Evolutionary conservation across 2,329 filamentous ascomycete species (phyloP).

Genomic region (Thielaviopsis musarum): DNA sequence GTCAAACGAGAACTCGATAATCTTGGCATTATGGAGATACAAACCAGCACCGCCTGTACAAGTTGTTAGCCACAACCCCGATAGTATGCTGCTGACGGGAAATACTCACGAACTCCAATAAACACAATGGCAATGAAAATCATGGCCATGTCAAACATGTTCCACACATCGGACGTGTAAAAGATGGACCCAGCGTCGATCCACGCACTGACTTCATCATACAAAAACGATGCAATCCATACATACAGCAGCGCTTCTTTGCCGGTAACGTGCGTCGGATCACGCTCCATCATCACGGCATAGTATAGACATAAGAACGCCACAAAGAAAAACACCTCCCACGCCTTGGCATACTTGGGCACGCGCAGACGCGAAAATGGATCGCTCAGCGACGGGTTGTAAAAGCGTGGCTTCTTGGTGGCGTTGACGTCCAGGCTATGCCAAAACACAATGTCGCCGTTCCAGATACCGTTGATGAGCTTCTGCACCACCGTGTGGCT

Average conservation of each 20-base stretch:
- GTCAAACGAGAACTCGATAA: constrained; percentile 73
- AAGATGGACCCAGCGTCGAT: constrained; percentile 75
- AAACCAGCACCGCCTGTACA: constrained; percentile 48
- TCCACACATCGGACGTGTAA: constrained; percentile 73
- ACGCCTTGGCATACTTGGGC: constrained; percentile 69
- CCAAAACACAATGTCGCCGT: constrained; percentile 78
- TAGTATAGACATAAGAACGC: constrained; percentile 70
- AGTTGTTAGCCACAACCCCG: neutral
- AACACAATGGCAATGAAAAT: constrained; percentile 58
- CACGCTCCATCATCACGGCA: constrained; percentile 61
- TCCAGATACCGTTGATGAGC: constrained; percentile 72
- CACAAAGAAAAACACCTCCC: constrained; percentile 68
- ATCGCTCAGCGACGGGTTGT: constrained; percentile 50
- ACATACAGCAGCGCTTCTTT: constrained; percentile 62
- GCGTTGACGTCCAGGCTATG: constrained; percentile 57
- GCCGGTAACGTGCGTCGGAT: constrained; percentile 45
- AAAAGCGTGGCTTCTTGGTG: constrained; percentile 59
- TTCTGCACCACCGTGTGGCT: constrained; percentile 67
- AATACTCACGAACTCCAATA: constrained; percentile 48
- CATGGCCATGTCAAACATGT: constrained; percentile 55
- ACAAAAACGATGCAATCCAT: constrained; percentile 76
- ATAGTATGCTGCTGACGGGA: neutral
- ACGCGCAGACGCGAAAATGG: constrained; percentile 62
- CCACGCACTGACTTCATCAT: constrained; percentile 75
- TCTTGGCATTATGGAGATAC: constrained; percentile 33